Evolutionary conservation across 169 alveolate species (phyloP), one percentile per base, ranked within the genome.

Genomic region (Theileria orientalis): DNA sequence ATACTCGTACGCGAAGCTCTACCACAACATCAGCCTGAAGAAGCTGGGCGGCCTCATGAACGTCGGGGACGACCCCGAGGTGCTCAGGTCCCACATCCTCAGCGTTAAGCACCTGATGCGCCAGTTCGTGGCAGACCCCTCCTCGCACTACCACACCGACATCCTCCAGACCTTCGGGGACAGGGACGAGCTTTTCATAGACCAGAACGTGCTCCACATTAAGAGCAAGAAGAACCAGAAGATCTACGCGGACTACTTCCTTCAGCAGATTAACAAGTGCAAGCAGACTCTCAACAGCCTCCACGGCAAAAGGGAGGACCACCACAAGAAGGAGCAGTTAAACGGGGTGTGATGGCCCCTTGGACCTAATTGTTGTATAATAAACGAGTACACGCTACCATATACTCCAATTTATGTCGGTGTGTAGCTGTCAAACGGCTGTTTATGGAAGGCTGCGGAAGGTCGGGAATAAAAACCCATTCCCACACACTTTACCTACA

Each of bases 1-100:
- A 25, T 84, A 83, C 32, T 90, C 94, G 42, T 87, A 78, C 76
- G 92, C 93, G n/a, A 90, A 90, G 63, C 78, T 90, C 60, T 90
- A 90, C 77, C 90, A 90, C 66, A 90, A 90, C 66, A 84, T 90
- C 37, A 86, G 83, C 69, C 74, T 90, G 14, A 82, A 76, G 35
- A 87, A 87, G 63, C 54, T 89, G 84, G 87, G 83, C 0, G 71
- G 76, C 29, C 74, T 89, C 41, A 85, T 89, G 91, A 84, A 84
- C 68, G 63, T 37, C 11, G 85, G 76, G 5, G 87, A 68, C 40
- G 85, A 90, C 68, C 72, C 47, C 8, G 92, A 90, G 56, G 47
- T 68, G 19, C 91, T 87, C n/a, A 77, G 89, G 25, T 83, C 93
- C 14, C 79, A 87, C 40, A 82, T 90, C 35, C 82, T 90, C 69